Evolutionary conservation across 192 early-diverging fungal species (phyloP).

Genomic region (Backusella sp.): DNA sequence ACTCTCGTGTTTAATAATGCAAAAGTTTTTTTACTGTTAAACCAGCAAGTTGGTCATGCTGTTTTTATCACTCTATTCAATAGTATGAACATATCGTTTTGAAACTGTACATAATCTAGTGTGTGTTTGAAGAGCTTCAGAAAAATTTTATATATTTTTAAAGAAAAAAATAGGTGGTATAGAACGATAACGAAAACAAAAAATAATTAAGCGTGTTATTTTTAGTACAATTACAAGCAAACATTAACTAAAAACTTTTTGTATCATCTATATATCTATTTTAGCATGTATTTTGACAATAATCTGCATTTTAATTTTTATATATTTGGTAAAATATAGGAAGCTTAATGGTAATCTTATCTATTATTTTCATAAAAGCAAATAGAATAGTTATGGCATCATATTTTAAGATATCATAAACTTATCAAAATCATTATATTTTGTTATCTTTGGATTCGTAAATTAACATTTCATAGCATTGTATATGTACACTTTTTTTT

Average conservation of each 20-base stretch:
- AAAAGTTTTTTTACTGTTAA: background rate
- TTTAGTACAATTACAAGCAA: background rate
- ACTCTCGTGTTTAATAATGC: background rate
- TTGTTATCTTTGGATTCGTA: background rate
- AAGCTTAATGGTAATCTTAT: background rate
- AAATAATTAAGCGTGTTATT: background rate
- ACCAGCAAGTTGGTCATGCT: background rate
- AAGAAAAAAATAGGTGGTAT: too few species aligned
- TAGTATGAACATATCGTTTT: background rate
- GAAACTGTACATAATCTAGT: background rate
- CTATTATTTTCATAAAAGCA: background rate
- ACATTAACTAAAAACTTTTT: background rate
- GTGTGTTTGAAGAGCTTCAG: background rate
- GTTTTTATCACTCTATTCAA: background rate
- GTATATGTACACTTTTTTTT: background rate
- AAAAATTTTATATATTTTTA: background rate
- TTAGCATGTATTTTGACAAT: conserved; percentile 3
- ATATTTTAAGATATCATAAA: background rate
- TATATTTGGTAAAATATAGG: background rate
- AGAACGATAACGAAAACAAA: too few species aligned
- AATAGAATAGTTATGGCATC: background rate
- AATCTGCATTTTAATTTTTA: background rate
- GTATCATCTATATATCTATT: background rate
- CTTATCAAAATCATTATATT: background rate
- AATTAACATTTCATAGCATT: background rate